Conservation (phyloP, 2,329 filamentous ascomycete genomes). For the Xylariomycetidae sp. region DNA sequence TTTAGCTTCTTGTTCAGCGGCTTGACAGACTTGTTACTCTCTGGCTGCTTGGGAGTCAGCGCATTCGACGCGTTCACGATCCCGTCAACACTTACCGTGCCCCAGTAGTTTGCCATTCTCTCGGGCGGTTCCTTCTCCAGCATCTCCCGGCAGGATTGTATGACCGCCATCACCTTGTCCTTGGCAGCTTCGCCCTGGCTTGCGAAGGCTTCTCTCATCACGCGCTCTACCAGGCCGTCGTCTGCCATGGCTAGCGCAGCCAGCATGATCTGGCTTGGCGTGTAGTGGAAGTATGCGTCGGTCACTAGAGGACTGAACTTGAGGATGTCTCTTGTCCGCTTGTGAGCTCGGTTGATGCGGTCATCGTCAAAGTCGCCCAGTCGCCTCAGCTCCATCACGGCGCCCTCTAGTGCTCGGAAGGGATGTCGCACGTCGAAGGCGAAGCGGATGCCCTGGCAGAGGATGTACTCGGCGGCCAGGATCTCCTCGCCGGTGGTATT, state of each 20-base stretch:
- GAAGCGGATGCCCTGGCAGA: constrained; percentile 88
- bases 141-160: constrained; percentile 48
- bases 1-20: constrained; percentile 63
- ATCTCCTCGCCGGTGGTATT: constrained; percentile 74
- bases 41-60: constrained; percentile 32
- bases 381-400: constrained; percentile 72
- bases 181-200: constrained; percentile 19
- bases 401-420: constrained; percentile 79
- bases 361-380: constrained; percentile 55
- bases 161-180: constrained; percentile 43
- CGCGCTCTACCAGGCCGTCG: constrained; percentile 47
- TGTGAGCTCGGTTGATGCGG: constrained; percentile 57
- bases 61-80: background rate
- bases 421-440: constrained; percentile 91
- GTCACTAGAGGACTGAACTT: constrained; percentile 79
- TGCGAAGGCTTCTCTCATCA: constrained; percentile 37
- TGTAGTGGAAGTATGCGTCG: constrained; percentile 95
- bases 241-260: constrained; percentile 74
- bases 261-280: constrained; percentile 89
- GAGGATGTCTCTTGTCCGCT: constrained; percentile 65
- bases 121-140: constrained; percentile 52
- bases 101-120: constrained; percentile 48
- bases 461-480: constrained; percentile 83
- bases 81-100: constrained; percentile 35
- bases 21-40: constrained; percentile 44